Evolutionary conservation across 108 stramenopile genomes (phyloP), one percentile per base, ranked within the genome.

Genomic region (Fragilaria crotonensis): DNA sequence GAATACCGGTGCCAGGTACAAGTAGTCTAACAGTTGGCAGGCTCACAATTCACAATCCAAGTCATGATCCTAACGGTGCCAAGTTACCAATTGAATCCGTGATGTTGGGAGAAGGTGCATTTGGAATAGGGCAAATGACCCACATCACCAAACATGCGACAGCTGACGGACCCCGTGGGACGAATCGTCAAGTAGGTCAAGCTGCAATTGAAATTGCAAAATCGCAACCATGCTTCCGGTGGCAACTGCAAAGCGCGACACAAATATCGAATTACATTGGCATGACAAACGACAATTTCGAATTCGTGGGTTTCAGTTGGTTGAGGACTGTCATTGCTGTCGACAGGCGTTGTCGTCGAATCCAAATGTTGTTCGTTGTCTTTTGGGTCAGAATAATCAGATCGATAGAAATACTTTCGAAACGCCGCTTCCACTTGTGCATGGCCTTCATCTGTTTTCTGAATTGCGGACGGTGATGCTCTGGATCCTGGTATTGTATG

Each of bases 221-320:
- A 68, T 30, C 95, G 76, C 14, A 94, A 70, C 93, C 93, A 96
- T 22, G 91, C 91, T 62, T 94, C 92, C 0, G 93, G 93, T 60
- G 93, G 93, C 3, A 96, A 48, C 60, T 96, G 95, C 53, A 96
- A 59, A 2, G 95, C 95, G 1, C 95, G 81, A 54, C 90, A 83
- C 23, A 93, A 91, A 73, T 94, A 96, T 5, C 95, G 89, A 74
- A 96, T 96, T n/a, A 96, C 93, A 56, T 94, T 96, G 59, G 85
- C 95, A 56, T 96, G 95, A 52, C 95, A 90, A 7, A 96, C 90
- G 44, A 96, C 83, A 48, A 96, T 83, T 67, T 93, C 92, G 67
- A 92, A 94, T 64, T 94, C 89, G 63, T 96, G 90, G 20, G 72
- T 61, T 11, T 80, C 66, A 33, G 67, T 27, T 25, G 57, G 61